Conservation (phyloP, 208 protist species). For the Trypanosoma conorhini region DNA sequence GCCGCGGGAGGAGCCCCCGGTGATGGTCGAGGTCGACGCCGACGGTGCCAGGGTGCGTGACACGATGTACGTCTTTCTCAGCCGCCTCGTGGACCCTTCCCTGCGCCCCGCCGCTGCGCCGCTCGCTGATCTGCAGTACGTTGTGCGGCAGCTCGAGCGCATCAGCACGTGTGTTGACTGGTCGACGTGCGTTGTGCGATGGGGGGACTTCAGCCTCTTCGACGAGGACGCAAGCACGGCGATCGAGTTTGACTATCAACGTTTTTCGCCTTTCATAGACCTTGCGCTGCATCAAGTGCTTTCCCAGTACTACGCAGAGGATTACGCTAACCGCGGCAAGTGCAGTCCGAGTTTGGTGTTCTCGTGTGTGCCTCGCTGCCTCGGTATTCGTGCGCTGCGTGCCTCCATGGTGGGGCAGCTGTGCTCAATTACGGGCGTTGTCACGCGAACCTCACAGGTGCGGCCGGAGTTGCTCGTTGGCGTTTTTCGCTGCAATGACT, state of each 20-base stretch:
- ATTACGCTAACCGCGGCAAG: slow-evolving; percentile 73
- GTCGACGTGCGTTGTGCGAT: slow-evolving; percentile 84
- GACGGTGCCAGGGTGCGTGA: slow-evolving; percentile 79
- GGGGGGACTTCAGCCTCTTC: slow-evolving; percentile 68
- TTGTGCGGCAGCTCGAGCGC: slow-evolving; percentile 73
- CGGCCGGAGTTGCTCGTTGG: slow-evolving; percentile 98
- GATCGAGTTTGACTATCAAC: slow-evolving; percentile 81
- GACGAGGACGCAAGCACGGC: slow-evolving; percentile 72
- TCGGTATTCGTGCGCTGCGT: slow-evolving; percentile 94
- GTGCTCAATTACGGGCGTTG: slow-evolving; percentile 95
- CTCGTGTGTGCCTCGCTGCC: slow-evolving; percentile 71
- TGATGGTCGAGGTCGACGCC: slow-evolving; percentile 63
- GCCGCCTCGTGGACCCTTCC: slow-evolving; percentile 70
- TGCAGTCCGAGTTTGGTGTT: slow-evolving; percentile 82
- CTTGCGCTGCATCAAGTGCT: slow-evolving; percentile 76
- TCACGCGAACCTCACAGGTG: slow-evolving; percentile 99
- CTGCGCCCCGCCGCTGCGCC: slow-evolving; percentile 19
- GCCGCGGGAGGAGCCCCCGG: slow-evolving; percentile 46
- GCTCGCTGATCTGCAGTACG: slow-evolving; percentile 42
- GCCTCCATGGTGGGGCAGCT: slow-evolving; percentile 95
- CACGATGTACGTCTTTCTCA: slow-evolving; percentile 74
- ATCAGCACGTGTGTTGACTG: slow-evolving; percentile 78
- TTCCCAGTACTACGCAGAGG: slow-evolving; percentile 80
- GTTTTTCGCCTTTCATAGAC: slow-evolving; percentile 75
- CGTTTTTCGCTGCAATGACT: slow-evolving; percentile 97